Evolutionary conservation across 805 yeast genomes (phyloP).

Genomic region (Torulaspora microellipsoides): DNA sequence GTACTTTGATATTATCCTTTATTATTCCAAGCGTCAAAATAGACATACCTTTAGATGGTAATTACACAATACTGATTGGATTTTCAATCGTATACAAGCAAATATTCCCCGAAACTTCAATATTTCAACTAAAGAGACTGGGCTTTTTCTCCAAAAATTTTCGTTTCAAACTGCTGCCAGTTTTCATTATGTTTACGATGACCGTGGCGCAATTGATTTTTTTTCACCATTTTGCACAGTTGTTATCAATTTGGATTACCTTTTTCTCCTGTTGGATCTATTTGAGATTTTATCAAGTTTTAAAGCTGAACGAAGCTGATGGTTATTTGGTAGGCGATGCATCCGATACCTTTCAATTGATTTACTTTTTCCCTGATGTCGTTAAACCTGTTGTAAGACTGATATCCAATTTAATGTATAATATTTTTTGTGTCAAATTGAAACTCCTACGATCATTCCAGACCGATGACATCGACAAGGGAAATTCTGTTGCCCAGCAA

Average conservation of each 20-base stretch:
- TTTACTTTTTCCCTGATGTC: slow-evolving; percentile 75
- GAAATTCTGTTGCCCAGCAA: slow-evolving; percentile 63
- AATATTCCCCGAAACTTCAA: slow-evolving; percentile 57
- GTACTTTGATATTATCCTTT: slow-evolving; percentile 26
- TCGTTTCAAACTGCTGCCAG: slow-evolving; percentile 62
- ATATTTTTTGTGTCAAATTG: slow-evolving; percentile 36
- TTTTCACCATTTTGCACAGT: slow-evolving; percentile 43
- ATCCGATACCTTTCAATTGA: slow-evolving; percentile 78
- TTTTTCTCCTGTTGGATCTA: slow-evolving; percentile 72
- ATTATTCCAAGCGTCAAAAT: slow-evolving; percentile 27
- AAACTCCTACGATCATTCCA: slow-evolving; percentile 59
- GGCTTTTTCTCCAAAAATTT: slow-evolving; percentile 38
- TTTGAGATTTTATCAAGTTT: slow-evolving; percentile 69
- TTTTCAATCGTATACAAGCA: slow-evolving; percentile 63
- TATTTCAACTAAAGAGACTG: slow-evolving; percentile 44
- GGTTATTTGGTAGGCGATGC: slow-evolving; percentile 65
- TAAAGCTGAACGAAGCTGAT: slow-evolving; percentile 29
- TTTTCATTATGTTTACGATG: slow-evolving; percentile 35
- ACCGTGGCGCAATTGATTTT: slow-evolving; percentile 30
- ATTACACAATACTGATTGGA: slow-evolving; percentile 52
- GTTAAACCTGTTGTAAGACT: slow-evolving; percentile 49
- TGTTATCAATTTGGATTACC: slow-evolving; percentile 50
- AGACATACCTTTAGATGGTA: slow-evolving; percentile 48
- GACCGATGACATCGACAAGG: slow-evolving; percentile 64
- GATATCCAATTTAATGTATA: slow-evolving; percentile 43